Base-by-base conservation (phyloP, 192 early-diverging fungal genomes). In the Rhizophagus prolifer region DNA sequence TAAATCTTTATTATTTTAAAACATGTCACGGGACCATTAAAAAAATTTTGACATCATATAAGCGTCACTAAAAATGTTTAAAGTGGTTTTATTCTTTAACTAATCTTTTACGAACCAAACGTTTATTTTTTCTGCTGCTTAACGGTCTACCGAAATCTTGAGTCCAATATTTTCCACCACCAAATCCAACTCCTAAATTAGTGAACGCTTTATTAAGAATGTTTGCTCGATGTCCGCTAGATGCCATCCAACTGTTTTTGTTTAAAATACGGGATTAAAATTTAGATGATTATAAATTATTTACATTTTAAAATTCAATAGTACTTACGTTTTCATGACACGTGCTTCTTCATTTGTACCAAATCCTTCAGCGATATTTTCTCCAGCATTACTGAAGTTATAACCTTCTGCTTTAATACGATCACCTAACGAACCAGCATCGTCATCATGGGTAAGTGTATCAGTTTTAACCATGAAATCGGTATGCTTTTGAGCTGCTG, bases 301-400 rank as follows among this genome's bases (percentile, higher is more conserved):
- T 36, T 38, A 12, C n/a, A 62, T 4, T 62, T 62, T 12, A 26
- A 62, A n/a, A n/a, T n/a, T n/a, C n/a, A n/a, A 69, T 31, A 0
- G 13, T 46, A 44, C 68, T 70, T 47, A 70, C 68, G 67, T 77
- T 46, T 83, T 14, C 82, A 85, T 82, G 14, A 82, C 87, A 47
- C 78, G 68, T 16, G 75, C 78, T 25, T 79, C 61, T 1, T 54
- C 47, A 54, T 54, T 54, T 2, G 80, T 74, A 58, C 72, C 46
- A 76, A 79, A 79, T 44, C 84, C 84, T 72, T 72, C 77, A 23
- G 87, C 87, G 30, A 88, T 79, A 76, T 88, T 88, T 79, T 88
- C 87, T 16, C 82, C 85, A 7, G 80, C 81, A 36, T 54, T 79
- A 7, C 62, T 71, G 79, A 79, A 84, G 46, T 69, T 16, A 41